phyloP scores from a whole-genome alignment of 176 grass and related monocot species.

The Pontederia crassipes region DNA sequence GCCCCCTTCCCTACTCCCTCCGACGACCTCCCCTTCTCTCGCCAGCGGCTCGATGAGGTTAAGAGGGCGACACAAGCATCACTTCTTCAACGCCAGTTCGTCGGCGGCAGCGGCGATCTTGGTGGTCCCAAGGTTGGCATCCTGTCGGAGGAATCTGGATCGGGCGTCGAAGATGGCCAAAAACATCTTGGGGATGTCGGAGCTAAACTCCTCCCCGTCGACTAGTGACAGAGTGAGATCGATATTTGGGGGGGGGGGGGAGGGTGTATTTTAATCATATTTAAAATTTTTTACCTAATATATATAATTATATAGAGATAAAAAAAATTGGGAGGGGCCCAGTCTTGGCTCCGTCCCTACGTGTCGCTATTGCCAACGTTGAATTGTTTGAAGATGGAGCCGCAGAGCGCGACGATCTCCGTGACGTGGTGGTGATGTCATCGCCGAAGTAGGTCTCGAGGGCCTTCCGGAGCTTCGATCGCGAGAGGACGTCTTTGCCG shows the following conservation, averaged over 20 bases:
- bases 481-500: conserved; percentile 84
- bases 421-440: too few species aligned
- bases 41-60: too few species aligned
- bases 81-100: neutral
- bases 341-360: neutral
- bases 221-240: too few species aligned
- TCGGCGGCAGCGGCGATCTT: conserved; percentile 21
- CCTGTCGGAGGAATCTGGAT: conserved; percentile 74
- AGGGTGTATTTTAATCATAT: too few species aligned
- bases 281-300: too few species aligned
- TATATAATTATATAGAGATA: too few species aligned
- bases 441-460: conserved; percentile 79
- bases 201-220: conserved; percentile 35
- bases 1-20: too few species aligned
- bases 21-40: too few species aligned
- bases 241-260: too few species aligned
- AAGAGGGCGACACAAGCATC: neutral
- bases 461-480: conserved; percentile 70
- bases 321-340: too few species aligned
- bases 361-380: conserved; percentile 72
- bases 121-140: conserved; percentile 62
- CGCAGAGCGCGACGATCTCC: conserved; percentile 67
- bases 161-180: conserved; percentile 77
- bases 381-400: conserved; percentile 86
- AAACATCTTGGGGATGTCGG: conserved; percentile 86